Evolutionary conservation across 768 basidiomycete genomes (phyloP), one percentile per base, ranked within the genome.

Genomic region (Amanita subjunquillea): DNA sequence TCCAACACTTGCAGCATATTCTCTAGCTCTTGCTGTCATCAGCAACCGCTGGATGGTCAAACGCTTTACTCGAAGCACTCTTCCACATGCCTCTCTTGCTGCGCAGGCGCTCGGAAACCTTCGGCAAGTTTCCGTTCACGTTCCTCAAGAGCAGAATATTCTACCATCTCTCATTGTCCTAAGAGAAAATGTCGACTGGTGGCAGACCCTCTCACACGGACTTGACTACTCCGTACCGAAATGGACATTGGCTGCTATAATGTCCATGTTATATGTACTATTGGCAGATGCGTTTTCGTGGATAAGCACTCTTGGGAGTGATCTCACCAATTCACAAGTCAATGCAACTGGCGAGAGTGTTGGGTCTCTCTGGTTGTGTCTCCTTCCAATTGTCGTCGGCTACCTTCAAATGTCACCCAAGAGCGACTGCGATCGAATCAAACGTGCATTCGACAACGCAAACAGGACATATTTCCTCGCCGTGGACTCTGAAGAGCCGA

Each of bases 1-100:
- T 0, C 75, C 75, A 0, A 59, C 60, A 3, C 67, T 77, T 3
- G 73, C 75, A 0, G 71, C 68, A 3, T 77, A 75, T 56, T 76
- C 76, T 1, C 51, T 77, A 6, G 65, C 57, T 17, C 25, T 77
- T 13, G 72, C 74, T 9, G 65, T 72, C 4, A 64, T 76, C 12
- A 75, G 75, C 51, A 58, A 64, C 10, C 64, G 70, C 20, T 77
- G 73, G 73, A 59, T 74, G 51, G 62, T 65, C 2, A 62, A 59
- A 25, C 64, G 61, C 0, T 69, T 69, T 55, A 46, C 64, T 6
- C 55, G 55, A 0, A 60, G 66, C 38, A 55, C 54, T 1, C 70
- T 69, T 45, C 67, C 65, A 6, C 69, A 69, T 51, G 51, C 55
- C 8, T 55, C 25, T n/a, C 41, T 60, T 23, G 70, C 72, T 1